Percentiles rank a stretch among this genome's conserved stretches.
Evolutionary conservation across 169 alveolate genomes (phyloP).

Genomic region (Cryptosporidium sp.): DNA sequence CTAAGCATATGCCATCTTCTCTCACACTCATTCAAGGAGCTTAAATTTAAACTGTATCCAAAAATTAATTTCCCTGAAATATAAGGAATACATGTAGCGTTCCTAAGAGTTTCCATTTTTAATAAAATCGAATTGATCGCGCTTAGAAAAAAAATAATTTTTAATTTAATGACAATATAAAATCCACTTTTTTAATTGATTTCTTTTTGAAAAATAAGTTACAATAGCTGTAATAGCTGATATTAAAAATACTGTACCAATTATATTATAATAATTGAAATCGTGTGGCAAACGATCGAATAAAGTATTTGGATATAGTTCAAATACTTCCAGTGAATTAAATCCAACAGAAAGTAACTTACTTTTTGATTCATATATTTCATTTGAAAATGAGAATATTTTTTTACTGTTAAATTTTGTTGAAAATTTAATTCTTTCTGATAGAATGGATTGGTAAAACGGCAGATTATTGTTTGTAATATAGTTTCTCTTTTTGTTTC

Average conservation of each 20-base stretch:
- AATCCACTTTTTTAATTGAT: slow-evolving; percentile 8
- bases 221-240: slow-evolving; percentile 7
- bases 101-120: slow-evolving; percentile 17
- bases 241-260: slow-evolving; percentile 7
- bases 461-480: slow-evolving; percentile 21
- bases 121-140: background rate
- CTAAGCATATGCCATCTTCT: slow-evolving; percentile 12
- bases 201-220: background rate
- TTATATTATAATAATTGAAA: slow-evolving; percentile 20
- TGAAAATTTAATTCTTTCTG: slow-evolving; percentile 26
- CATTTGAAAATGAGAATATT: slow-evolving; percentile 27
- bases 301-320: slow-evolving; percentile 23
- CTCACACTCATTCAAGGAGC: slow-evolving; percentile 47
- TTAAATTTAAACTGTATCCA: slow-evolving; percentile 9
- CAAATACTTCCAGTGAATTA: background rate
- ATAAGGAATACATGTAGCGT: slow-evolving; percentile 43
- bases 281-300: slow-evolving; percentile 43
- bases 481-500: background rate
- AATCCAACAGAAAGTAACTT: slow-evolving; percentile 16
- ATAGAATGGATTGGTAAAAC: background rate
- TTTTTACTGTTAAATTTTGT: slow-evolving; percentile 5
- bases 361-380: slow-evolving; percentile 33
- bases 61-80: slow-evolving; percentile 46
- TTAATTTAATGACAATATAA: background rate
- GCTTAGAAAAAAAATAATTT: background rate